Evolutionary conservation across 352 stramenopile species (phyloP).

Genomic region (Albugo candida): DNA sequence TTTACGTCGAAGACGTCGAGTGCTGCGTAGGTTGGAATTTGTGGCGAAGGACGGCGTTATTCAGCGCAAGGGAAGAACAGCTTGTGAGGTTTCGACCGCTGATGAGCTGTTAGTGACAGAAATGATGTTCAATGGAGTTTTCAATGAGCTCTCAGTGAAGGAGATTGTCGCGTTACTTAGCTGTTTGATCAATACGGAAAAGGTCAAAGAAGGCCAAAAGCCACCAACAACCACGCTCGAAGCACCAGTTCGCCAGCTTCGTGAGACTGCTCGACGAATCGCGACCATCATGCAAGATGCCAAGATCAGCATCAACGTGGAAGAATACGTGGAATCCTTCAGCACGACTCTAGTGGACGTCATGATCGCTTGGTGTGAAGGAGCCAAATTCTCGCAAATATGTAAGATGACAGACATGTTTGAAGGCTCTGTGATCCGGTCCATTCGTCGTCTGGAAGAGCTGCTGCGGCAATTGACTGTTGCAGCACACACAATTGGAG

Average conservation of each 20-base stretch:
- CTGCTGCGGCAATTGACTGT: slow-evolving; percentile 91
- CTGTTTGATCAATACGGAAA: slow-evolving; percentile 93
- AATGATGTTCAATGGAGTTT: slow-evolving; percentile 96
- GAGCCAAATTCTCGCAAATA: slow-evolving; percentile 97
- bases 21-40: slow-evolving; percentile 92
- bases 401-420: slow-evolving; percentile 96
- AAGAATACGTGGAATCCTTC: slow-evolving; percentile 95
- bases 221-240: slow-evolving; percentile 43
- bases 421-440: slow-evolving; percentile 97
- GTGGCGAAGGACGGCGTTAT: slow-evolving; percentile 92
- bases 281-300: slow-evolving; percentile 81
- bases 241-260: slow-evolving; percentile 84
- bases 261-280: slow-evolving; percentile 85
- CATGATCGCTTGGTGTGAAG: slow-evolving; percentile 93
- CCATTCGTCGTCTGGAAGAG: slow-evolving; percentile 93
- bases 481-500: slow-evolving; percentile 93
- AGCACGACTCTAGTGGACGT: slow-evolving; percentile 97
- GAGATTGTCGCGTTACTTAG: slow-evolving; percentile 91
- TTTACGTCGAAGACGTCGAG: slow-evolving; percentile 88
- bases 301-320: slow-evolving; percentile 89
- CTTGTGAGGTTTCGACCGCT: slow-evolving; percentile 96
- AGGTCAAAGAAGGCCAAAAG: slow-evolving; percentile 43
- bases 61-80: slow-evolving; percentile 96
- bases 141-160: slow-evolving; percentile 96
- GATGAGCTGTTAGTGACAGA: slow-evolving; percentile 97